Conservation (phyloP, 345 rosid genomes). For the Fremontodendron californicum region DNA sequence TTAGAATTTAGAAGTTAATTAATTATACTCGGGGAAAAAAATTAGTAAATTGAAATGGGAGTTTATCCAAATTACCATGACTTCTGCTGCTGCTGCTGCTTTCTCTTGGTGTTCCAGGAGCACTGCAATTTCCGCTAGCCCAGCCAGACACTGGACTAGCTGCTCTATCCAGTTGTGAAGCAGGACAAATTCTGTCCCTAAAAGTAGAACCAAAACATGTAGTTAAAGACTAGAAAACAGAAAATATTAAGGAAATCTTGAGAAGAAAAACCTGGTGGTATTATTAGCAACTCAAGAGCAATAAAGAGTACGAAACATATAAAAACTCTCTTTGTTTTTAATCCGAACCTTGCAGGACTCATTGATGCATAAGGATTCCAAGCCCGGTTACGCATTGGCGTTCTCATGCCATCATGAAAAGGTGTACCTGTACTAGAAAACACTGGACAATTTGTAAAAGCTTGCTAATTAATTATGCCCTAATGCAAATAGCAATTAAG, state of each 20-base stretch:
- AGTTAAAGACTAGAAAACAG: not conserved
- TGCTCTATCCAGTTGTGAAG: not conserved
- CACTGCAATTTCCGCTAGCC: not conserved
- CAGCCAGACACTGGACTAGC: not conserved
- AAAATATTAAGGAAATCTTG: not conserved
- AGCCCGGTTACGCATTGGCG: conserved; percentile 1
- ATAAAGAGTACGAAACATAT: not conserved
- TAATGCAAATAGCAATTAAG: not conserved
- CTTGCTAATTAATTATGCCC: too few relatives aligned
- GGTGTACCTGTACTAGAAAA: not conserved
- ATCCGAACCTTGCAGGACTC: not conserved
- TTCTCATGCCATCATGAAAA: not conserved
- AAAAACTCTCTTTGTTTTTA: not conserved
- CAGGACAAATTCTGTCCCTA: not conserved
- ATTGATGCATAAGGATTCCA: not conserved
- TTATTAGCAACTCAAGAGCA: not conserved
- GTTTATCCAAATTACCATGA: not conserved
- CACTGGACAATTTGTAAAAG: not conserved
- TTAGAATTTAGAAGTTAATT: not conserved
- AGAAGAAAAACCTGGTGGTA: too few relatives aligned
- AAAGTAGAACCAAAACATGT: not conserved
- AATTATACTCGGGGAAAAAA: not conserved
- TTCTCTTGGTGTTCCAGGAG: not conserved
- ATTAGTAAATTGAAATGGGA: not conserved
- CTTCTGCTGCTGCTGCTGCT: not conserved